Evolutionary conservation across 2,329 filamentous ascomycete species (phyloP), one percentile per base, ranked within the genome.

Genomic region (Mycogone perniciosa): DNA sequence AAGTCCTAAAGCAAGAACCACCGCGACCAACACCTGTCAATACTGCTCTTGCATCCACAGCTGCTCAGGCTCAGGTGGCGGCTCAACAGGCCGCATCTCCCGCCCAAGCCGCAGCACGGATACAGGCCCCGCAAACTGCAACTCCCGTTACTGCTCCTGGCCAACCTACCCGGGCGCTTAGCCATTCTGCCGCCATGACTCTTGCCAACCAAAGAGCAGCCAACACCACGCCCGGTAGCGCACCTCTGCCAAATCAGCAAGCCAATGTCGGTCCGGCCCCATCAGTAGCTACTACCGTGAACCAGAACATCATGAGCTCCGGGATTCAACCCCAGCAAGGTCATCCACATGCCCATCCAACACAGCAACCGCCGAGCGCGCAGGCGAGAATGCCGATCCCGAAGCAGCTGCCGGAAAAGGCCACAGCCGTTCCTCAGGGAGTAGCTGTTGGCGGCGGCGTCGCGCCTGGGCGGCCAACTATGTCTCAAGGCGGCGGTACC

Each of bases 341-440:
- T 7, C 59, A 55, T 38, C 52, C 56, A 11, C 56, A 57, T 46
- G 54, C 54, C 26, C 56, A 57, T 33, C 56, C 52, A 10, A 52
- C 55, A 30, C 72, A 74, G 33, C 71, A 67, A 45, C 68, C 67
- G 33, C 60, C 69, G 10, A 65, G 67, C 11, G 62, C 77, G 65
- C 71, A 80, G 40, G 67, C 72, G 42, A 90, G 89, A 65, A 86
- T 93, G 74, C 84, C 85, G 0, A 95, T 95, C 45, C 85, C 89
- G 2, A 95, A 95, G 68, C 82, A 80, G 37, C 77, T 97, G 2
- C 80, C 77, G 4, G 80, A 82, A 50, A 77, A 79, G 44, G 85
- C 86, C 42, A 81, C 85, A 6, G 77, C 82, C 47, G 76, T 85
- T 40, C 88, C 89, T 4, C 79, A 84, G 54, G 85, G 90, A 2